Evolutionary conservation across 2,329 filamentous ascomycete genomes (phyloP).

Genomic region (Botryotinia narcissicola): DNA sequence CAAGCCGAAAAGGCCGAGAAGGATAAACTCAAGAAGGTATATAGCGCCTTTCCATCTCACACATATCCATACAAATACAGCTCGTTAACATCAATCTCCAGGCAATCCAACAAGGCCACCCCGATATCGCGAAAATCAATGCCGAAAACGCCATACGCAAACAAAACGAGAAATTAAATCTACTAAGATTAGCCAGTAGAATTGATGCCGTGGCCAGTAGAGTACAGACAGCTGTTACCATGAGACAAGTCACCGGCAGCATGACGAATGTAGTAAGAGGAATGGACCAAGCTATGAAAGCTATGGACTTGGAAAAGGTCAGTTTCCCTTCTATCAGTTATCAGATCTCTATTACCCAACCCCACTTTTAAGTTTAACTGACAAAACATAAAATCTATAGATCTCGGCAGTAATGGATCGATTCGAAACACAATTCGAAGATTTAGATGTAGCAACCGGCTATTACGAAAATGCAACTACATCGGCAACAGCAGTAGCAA

Average conservation of each 20-base stretch:
- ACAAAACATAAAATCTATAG: conserved; percentile 37
- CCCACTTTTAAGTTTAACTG: neutral
- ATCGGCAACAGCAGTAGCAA: conserved; percentile 72
- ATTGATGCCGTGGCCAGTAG: conserved; percentile 59
- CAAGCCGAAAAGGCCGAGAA: conserved; percentile 61
- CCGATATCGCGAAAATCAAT: conserved; percentile 61
- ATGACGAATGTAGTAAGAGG: conserved; percentile 62
- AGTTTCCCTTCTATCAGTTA: conserved; percentile 17
- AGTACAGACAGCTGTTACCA: conserved; percentile 63
- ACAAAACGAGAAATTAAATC: conserved; percentile 60
- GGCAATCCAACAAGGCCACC: conserved; percentile 59
- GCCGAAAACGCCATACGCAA: conserved; percentile 63
- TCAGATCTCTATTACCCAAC: neutral
- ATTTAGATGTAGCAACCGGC: conserved; percentile 47
- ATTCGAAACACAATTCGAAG: conserved; percentile 57
- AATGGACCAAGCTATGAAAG: conserved; percentile 61
- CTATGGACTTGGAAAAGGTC: conserved; percentile 63
- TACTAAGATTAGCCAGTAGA: conserved; percentile 54
- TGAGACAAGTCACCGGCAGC: conserved; percentile 58
- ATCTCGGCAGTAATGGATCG: conserved; percentile 65
- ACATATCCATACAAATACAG: neutral
- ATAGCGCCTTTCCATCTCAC: neutral
- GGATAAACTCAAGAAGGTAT: conserved; percentile 59
- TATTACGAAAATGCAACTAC: conserved; percentile 80
- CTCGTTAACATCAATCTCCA: conserved; percentile 31